phyloP scores from a whole-genome alignment of 495 filamentous ascomycete species.

The Friedmanniomyces simplex region DNA sequence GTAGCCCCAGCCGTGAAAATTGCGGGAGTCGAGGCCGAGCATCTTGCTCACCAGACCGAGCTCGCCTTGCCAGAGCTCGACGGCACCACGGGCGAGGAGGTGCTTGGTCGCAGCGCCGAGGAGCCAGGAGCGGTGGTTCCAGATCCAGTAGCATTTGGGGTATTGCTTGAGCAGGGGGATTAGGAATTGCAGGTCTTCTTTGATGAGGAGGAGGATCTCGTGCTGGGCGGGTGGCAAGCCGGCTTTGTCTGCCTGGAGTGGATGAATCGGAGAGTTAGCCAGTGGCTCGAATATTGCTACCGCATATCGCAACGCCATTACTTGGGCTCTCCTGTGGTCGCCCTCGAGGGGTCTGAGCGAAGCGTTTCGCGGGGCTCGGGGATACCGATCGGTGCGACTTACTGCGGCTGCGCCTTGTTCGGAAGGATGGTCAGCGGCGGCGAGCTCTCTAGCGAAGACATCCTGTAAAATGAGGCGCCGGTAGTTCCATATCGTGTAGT shows the following conservation, averaged over 20 bases:
- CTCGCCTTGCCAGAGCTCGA: conserved; percentile 70
- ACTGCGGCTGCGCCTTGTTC: background rate
- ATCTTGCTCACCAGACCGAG: conserved; percentile 73
- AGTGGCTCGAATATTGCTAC: too few species aligned
- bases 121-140: conserved; percentile 92
- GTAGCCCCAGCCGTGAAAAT: conserved; percentile 98
- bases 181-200: conserved; percentile 63
- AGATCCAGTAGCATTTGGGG: conserved; percentile 99
- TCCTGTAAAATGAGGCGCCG: conserved; percentile 57
- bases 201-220: conserved; percentile 33
- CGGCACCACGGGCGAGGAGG: conserved; percentile 44
- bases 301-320: too few species aligned
- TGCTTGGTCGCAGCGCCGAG: conserved; percentile 57
- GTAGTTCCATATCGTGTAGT: conserved; percentile 97
- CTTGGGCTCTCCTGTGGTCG: too few species aligned
- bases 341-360: too few species aligned
- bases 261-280: too few species aligned
- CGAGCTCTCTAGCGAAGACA: conserved; percentile 28
- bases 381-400: too few species aligned
- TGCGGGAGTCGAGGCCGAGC: conserved; percentile 74
- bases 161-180: conserved; percentile 71
- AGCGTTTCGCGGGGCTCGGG: too few species aligned
- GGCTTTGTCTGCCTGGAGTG: background rate
- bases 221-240: conserved; percentile 8
- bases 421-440: background rate